These are phyloP conservation scores for Colletotrichum sublineola DNA, from an alignment of 2,329 filamentous ascomycete genomes.

Conservation along the genomic window DNA sequence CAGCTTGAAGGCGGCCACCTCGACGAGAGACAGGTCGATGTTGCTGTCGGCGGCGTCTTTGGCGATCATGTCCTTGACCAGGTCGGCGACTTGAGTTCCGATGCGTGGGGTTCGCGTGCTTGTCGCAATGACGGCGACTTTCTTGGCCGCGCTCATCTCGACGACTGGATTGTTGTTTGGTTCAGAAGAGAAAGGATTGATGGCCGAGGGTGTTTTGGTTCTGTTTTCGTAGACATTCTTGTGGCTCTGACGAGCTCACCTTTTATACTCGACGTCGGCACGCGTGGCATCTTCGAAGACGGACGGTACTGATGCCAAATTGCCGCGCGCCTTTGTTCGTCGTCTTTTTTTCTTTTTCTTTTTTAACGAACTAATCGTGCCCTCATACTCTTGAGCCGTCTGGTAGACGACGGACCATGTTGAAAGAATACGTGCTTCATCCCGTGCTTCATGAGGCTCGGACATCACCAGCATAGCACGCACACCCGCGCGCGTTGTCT, in stretches of 20 bases:
- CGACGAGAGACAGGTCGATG: slow-evolving; percentile 49
- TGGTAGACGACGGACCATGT: not conserved
- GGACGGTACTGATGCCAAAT: not conserved
- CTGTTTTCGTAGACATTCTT: too few species aligned
- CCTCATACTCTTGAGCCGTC: too few species aligned
- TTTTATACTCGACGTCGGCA: not conserved
- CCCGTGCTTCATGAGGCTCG: not conserved
- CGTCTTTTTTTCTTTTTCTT: too few species aligned
- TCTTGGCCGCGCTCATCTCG: slow-evolving; percentile 23
- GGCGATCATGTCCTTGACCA: slow-evolving; percentile 50
- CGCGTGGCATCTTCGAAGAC: not conserved
- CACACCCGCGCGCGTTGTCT: slow-evolving; percentile 14
- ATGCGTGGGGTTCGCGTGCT: slow-evolving; percentile 52
- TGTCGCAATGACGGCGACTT: slow-evolving; percentile 54
- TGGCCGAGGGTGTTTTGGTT: not conserved
- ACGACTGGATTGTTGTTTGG: not conserved
- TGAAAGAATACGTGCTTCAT: not conserved
- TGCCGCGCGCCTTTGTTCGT: not conserved
- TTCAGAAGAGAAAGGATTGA: not conserved
- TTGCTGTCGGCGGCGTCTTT: slow-evolving; percentile 42
- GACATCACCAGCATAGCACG: not conserved
- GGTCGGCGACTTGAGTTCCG: slow-evolving; percentile 51
- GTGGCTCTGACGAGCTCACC: not conserved
- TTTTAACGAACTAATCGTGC: too few species aligned
- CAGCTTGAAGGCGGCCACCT: slow-evolving; percentile 56